Base-by-base conservation (phyloP, 345 rosid species). In the Eucalyptus sp. region DNA sequence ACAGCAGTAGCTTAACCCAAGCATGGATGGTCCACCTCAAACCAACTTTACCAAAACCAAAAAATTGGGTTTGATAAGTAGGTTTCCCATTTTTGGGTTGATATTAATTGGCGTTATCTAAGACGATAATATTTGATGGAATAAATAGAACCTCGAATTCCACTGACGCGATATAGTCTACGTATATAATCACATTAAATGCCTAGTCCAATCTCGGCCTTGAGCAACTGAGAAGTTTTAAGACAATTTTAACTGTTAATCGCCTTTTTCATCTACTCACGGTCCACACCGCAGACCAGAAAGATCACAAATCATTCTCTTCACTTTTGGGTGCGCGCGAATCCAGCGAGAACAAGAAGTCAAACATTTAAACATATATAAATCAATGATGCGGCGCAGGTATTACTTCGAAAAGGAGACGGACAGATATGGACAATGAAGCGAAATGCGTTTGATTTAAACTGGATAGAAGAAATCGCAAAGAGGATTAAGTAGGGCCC, bases 131-230 rank as follows among this genome's bases (percentile, higher is more conserved):
- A 76, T 41, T 11, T 41, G 3, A 14, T 76, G 84, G 81, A 71
- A 43, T 33, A 68, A 33, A 43, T 76, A 76, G 46, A 37, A 76
- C 46, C 46, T 76, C 44, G 1, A 71, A 71, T 33, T 0, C 48
- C 27, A 18, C 48, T 5, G 46, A 1, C 15, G 2, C 29, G 0
- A 76, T 20, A 41, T 76, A 44, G 48, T 0, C 46, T 37, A 10
- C 11, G 0, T 71, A 20, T 18, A 76, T 37, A 20, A 76, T 76
- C 46, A 41, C 13, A 41, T 3, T 41, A 20, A 76, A 76, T 76
- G 44, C 84, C 6, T 20, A 22, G 48, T 76, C 48, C 48, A 25
- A 41, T 76, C 16, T 76, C 84, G 27, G 48, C 84, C 84, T 76
- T 3, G 10, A 76, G 29, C 84, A 76, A 76, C 16, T 41, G 48